Percentiles rank a stretch among this genome's conserved stretches.
Evolutionary conservation across 495 filamentous ascomycete genomes (phyloP).

Genomic region (Daldinia loculata): DNA sequence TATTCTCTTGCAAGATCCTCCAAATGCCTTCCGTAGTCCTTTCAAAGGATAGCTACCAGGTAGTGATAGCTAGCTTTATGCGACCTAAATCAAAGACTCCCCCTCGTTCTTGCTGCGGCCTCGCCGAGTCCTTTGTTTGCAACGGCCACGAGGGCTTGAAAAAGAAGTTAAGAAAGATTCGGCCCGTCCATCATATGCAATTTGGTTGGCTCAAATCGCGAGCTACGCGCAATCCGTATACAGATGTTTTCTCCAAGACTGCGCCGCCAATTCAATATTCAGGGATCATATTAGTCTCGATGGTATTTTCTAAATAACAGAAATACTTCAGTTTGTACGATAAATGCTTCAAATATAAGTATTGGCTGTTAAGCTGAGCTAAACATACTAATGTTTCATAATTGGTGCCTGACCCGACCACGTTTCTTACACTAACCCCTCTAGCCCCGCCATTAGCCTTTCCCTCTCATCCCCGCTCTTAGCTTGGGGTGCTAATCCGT

Average conservation of each 20-base stretch:
- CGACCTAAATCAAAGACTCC: background rate
- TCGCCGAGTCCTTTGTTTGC: background rate
- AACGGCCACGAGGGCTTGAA: background rate
- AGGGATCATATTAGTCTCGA: constrained; percentile 9
- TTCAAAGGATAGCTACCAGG: background rate
- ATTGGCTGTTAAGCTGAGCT: constrained; percentile 9
- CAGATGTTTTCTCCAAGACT: background rate
- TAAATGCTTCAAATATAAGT: background rate
- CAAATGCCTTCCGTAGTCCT: constrained; percentile 1
- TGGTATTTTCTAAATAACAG: constrained; percentile 3
- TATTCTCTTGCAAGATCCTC: background rate
- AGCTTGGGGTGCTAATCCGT: background rate
- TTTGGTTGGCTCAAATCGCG: background rate
- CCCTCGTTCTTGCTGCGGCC: background rate
- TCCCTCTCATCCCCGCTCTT: constrained; percentile 11
- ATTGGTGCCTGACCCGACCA: constrained; percentile 30
- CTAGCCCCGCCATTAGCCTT: constrained; percentile 27
- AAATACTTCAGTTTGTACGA: constrained; percentile 1
- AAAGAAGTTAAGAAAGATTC: constrained; percentile 13
- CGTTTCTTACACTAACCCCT: constrained; percentile 11
- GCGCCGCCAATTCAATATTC: background rate
- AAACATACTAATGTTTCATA: constrained; percentile 10
- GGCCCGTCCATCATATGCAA: constrained; percentile 18
- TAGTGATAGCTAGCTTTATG: background rate
- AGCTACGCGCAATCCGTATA: background rate